A percentile compares a stretch with the other conserved stretches of the same genome.
Conservation (phyloP, 2,329 filamentous ascomycete genomes). For the Fonsecaea multimorphosa region DNA sequence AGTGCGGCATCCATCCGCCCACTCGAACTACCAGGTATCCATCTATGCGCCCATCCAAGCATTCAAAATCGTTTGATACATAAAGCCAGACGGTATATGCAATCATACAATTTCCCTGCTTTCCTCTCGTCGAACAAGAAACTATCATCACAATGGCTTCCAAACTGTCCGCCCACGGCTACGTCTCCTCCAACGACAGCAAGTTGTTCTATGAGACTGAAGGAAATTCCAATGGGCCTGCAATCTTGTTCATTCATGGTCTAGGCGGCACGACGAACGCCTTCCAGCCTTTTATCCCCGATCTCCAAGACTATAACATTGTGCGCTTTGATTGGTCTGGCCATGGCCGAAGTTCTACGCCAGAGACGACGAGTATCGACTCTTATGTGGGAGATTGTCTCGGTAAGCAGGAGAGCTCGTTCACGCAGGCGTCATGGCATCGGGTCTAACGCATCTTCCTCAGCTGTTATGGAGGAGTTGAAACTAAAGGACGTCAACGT, state of each 20-base stretch:
- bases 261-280: slow-evolving; percentile 56
- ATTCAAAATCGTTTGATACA: background rate
- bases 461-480: slow-evolving; percentile 17
- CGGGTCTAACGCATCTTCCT: background rate
- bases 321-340: slow-evolving; percentile 62
- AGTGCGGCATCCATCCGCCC: slow-evolving; percentile 10
- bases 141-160: slow-evolving; percentile 10
- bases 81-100: background rate
- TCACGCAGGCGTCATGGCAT: no score
- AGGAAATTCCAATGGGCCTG: slow-evolving; percentile 14
- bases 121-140: background rate
- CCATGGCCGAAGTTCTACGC: slow-evolving; percentile 61
- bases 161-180: slow-evolving; percentile 15
- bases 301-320: slow-evolving; percentile 44
- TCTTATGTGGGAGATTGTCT: slow-evolving; percentile 21
- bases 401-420: slow-evolving; percentile 8
- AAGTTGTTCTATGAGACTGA: slow-evolving; percentile 22
- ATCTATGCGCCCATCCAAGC: background rate
- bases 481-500: slow-evolving; percentile 46
- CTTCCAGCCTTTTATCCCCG: slow-evolving; percentile 54
- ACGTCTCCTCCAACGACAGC: slow-evolving; percentile 13
- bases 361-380: slow-evolving; percentile 41
- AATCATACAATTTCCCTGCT: background rate
- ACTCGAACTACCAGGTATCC: background rate
- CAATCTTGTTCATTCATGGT: slow-evolving; percentile 59